These are phyloP conservation scores for Beauveria australis DNA, from an alignment of 2,329 filamentous ascomycete genomes.

Conservation along the genomic window DNA sequence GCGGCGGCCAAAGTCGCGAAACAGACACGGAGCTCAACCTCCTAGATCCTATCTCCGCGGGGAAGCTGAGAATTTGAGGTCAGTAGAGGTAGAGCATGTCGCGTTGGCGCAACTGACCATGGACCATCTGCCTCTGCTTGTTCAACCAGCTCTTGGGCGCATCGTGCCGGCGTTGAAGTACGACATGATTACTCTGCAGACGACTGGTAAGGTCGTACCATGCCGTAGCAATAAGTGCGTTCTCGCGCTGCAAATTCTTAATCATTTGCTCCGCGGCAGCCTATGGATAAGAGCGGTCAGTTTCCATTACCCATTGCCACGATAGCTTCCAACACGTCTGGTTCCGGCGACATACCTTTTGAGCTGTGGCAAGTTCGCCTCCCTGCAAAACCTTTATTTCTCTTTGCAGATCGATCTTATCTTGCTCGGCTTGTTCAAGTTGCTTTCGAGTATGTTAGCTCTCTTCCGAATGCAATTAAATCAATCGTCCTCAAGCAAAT, in stretches of 20 bases:
- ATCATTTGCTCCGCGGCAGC: slow-evolving; percentile 47
- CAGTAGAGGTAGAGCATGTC: slow-evolving; percentile 37
- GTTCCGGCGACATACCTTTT: slow-evolving; percentile 39
- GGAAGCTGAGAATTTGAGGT: slow-evolving; percentile 33
- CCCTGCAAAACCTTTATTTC: slow-evolving; percentile 45
- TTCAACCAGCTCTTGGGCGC: slow-evolving; percentile 75
- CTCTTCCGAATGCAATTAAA: no score
- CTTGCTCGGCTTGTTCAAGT: slow-evolving; percentile 50
- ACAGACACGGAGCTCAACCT: slow-evolving; percentile 20
- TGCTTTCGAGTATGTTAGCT: slow-evolving; percentile 32
- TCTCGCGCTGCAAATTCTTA: slow-evolving; percentile 68
- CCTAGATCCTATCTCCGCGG: slow-evolving; percentile 36
- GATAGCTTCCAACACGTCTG: not conserved
- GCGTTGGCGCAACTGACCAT: slow-evolving; percentile 42
- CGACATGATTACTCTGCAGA: slow-evolving; percentile 75
- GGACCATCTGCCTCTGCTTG: slow-evolving; percentile 68
- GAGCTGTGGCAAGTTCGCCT: slow-evolving; percentile 38
- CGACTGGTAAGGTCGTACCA: slow-evolving; percentile 78
- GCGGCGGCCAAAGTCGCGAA: not conserved
- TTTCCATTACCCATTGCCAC: not conserved
- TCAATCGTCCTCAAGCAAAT: not conserved
- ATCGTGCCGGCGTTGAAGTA: slow-evolving; percentile 66
- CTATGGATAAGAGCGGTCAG: slow-evolving; percentile 21
- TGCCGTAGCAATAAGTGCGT: slow-evolving; percentile 69
- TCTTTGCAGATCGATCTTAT: slow-evolving; percentile 47